Evolutionary conservation across 768 basidiomycete genomes (phyloP).

Genomic region (Phlegmacium glaucopus): DNA sequence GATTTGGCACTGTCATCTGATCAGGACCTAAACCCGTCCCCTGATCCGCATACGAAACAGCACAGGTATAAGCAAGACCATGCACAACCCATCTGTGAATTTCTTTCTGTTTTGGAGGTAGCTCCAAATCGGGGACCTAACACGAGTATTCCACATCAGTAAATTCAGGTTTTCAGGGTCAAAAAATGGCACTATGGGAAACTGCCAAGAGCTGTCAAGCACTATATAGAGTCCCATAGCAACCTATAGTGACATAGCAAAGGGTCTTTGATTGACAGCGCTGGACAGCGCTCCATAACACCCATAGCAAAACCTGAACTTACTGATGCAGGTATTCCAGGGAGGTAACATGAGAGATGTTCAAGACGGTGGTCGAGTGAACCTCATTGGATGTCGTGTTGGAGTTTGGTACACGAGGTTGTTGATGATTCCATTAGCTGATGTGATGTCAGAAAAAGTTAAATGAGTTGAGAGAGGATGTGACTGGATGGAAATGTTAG

Average conservation of each 20-base stretch:
- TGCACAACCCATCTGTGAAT: conserved; percentile 71
- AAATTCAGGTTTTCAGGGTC: too few relatives aligned
- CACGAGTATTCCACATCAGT: too few relatives aligned
- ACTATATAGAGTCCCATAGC: too few relatives aligned
- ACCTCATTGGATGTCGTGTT: conserved; percentile 38
- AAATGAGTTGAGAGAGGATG: too few relatives aligned
- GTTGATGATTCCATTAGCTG: conserved; percentile 50
- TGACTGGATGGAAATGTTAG: too few relatives aligned
- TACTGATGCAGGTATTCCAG: too few relatives aligned
- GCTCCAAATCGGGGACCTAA: conserved; percentile 43
- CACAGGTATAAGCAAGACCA: conserved; percentile 69
- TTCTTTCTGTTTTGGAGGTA: conserved; percentile 31
- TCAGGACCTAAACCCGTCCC: conserved; percentile 66
- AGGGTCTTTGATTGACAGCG: too few relatives aligned
- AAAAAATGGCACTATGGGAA: too few relatives aligned
- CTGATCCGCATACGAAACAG: conserved; percentile 63
- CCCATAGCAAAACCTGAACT: too few relatives aligned
- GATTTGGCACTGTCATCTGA: conserved; percentile 32
- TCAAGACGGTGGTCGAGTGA: conserved; percentile 46
- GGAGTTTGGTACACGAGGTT: conserved; percentile 57
- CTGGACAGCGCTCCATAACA: too few relatives aligned
- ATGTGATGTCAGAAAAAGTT: conserved; percentile 55
- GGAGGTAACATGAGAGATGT: conserved; percentile 70
- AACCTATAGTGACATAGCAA: too few relatives aligned
- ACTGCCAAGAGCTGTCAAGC: too few relatives aligned